Evolutionary conservation across 2,329 filamentous ascomycete species (phyloP).

Genomic region (Aotearoamyces nothofagi): DNA sequence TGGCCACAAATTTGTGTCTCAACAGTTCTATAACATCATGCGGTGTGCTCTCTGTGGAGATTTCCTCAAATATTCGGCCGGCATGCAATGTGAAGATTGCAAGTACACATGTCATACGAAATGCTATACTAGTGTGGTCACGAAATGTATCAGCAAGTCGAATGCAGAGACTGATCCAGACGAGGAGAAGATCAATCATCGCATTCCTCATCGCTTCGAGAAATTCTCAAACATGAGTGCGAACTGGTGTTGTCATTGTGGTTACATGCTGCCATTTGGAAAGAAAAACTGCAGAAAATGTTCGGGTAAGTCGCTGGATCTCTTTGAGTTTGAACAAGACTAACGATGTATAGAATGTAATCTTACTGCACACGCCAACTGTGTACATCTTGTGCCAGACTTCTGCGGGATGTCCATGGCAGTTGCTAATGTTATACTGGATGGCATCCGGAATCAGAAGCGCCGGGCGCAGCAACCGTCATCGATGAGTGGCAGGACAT

Average conservation of each 20-base stretch:
- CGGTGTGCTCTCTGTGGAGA: constrained; percentile 95
- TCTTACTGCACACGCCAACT: constrained; percentile 81
- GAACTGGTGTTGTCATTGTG: constrained; percentile 99
- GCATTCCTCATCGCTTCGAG: constrained; percentile 93
- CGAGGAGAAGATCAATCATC: constrained; percentile 98
- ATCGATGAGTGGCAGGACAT: constrained; percentile 12
- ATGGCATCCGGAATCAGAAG: constrained; percentile 71
- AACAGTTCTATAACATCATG: constrained; percentile 99
- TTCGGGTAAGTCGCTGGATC: constrained; percentile 40
- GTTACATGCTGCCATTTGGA: constrained; percentile 86
- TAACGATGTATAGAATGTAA: constrained; percentile 54
- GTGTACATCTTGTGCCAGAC: constrained; percentile 89
- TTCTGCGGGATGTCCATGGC: constrained; percentile 99
- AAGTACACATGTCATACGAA: constrained; percentile 99
- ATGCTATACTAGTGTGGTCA: constrained; percentile 92
- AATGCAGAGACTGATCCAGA: constrained; percentile 97
- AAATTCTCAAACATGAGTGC: constrained; percentile 95
- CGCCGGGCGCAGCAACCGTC: constrained; percentile 23
- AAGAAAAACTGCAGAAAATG: constrained; percentile 93
- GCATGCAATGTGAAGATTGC: constrained; percentile 99
- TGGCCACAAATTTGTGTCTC: constrained; percentile 95
- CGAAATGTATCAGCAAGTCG: constrained; percentile 98
- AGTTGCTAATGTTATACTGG: constrained; percentile 82
- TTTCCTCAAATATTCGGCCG: constrained; percentile 95
- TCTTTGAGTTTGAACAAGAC: constrained; percentile 7